A percentile compares a stretch with the other conserved stretches of the same genome.
Conservation (phyloP, 192 early-diverging fungal species). For the Entomortierella beljakovae region DNA sequence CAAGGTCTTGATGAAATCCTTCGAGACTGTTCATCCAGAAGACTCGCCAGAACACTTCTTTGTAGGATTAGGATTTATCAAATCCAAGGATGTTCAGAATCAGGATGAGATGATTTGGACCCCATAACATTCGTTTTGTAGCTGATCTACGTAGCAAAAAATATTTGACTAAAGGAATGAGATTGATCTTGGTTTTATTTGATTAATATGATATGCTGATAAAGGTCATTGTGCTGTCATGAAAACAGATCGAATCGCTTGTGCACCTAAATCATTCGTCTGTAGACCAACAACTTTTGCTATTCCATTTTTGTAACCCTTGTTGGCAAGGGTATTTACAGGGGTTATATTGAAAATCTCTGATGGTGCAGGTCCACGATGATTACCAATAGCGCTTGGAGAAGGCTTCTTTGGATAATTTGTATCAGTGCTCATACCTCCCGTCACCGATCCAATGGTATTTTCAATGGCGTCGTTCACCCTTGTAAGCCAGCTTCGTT, state of each 20-base stretch:
- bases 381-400: not conserved
- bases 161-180: too few species aligned
- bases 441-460: not conserved
- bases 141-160: too few species aligned
- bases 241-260: slow-evolving; percentile 20
- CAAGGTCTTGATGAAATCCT: slow-evolving; percentile 11
- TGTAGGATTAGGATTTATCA: slow-evolving; percentile 13
- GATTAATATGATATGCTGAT: too few species aligned
- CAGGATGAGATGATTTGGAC: slow-evolving; percentile 21
- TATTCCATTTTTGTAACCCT: too few species aligned
- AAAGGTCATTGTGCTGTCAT: slow-evolving; percentile 15
- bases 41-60: slow-evolving; percentile 50
- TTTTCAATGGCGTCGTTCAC: slow-evolving; percentile 29
- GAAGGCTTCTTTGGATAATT: not conserved
- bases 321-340: too few species aligned
- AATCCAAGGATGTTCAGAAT: not conserved
- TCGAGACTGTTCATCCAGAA: slow-evolving; percentile 15
- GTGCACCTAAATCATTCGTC: slow-evolving; percentile 17
- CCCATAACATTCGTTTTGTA: not conserved
- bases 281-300: not conserved
- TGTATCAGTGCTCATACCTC: not conserved
- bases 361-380: too few species aligned
- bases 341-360: too few species aligned
- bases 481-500: slow-evolving; percentile 30
- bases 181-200: too few species aligned